A percentile compares a stretch with the other conserved stretches of the same genome.
These are phyloP conservation scores for Solanum hybrid DNA, from an alignment of 305 asterid species.

Conservation along the genomic window DNA sequence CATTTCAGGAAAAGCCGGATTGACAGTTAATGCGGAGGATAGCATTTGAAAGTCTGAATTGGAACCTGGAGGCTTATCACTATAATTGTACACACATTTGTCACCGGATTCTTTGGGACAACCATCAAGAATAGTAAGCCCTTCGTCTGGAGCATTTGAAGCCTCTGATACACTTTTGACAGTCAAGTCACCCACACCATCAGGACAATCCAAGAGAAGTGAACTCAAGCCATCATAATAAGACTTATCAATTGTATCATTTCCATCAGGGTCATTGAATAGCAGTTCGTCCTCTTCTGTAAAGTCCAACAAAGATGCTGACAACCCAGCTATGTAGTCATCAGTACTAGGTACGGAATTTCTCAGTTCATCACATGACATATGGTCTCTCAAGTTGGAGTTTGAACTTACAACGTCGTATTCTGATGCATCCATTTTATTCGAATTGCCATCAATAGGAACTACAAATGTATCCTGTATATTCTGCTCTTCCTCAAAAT, in stretches of 20 bases:
- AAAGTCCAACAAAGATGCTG: conserved; percentile 30
- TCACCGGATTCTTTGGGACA: conserved; percentile 8
- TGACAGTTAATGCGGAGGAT: conserved; percentile 26
- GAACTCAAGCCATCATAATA: conserved; percentile 42
- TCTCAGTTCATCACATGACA: conserved; percentile 4
- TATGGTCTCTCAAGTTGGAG: conserved; percentile 18
- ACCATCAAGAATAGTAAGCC: conserved; percentile 10
- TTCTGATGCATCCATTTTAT: conserved; percentile 14
- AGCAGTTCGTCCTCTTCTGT: conserved; percentile 36
- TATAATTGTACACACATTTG: conserved; percentile 8
- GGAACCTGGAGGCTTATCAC: conserved; percentile 9
- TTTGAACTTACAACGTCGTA: conserved; percentile 12
- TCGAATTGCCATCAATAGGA: conserved; percentile 15
- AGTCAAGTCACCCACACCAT: conserved; percentile 16
- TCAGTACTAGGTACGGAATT: conserved; percentile 32
- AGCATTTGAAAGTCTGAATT: conserved; percentile 21
- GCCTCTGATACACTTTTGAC: conserved; percentile 16
- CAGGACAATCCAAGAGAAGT: conserved; percentile 47
- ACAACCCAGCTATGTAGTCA: conserved; percentile 15
- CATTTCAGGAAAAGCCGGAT: conserved; percentile 50
- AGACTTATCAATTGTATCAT: conserved; percentile 7
- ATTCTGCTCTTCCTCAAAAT: conserved; percentile 20
- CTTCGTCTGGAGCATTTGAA: conserved; percentile 18
- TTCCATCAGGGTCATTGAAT: conserved; percentile 17
- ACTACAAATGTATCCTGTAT: conserved; percentile 12